Evolutionary conservation across 2,329 filamentous ascomycete species (phyloP).

Genomic region (Cylindrodendrum hubeiense): DNA sequence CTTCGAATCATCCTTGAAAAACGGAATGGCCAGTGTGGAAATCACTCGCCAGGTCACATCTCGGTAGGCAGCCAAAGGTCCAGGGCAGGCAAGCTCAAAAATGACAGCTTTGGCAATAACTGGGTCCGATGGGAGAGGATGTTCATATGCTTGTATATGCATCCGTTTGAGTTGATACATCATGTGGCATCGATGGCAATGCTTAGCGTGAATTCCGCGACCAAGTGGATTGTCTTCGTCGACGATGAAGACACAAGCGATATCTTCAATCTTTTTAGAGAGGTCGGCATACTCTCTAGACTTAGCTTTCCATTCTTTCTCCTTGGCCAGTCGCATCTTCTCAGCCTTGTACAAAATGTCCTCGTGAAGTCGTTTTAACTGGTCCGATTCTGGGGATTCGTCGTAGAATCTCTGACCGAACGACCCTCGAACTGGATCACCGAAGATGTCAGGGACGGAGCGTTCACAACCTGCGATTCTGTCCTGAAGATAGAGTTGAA

Average conservation of each 20-base stretch:
- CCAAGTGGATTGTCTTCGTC: slow-evolving; percentile 33
- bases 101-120: slow-evolving; percentile 50
- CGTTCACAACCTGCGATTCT: slow-evolving; percentile 31
- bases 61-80: slow-evolving; percentile 52
- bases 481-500: slow-evolving; percentile 37
- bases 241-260: slow-evolving; percentile 47
- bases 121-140: slow-evolving; percentile 52
- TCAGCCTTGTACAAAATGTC: slow-evolving; percentile 42
- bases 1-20: slow-evolving; percentile 24
- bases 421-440: slow-evolving; percentile 40
- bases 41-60: slow-evolving; percentile 57
- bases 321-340: slow-evolving; percentile 38
- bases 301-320: slow-evolving; percentile 48
- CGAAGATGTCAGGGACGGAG: slow-evolving; percentile 34
- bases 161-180: slow-evolving; percentile 46
- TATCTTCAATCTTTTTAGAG: slow-evolving; percentile 45
- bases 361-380: slow-evolving; percentile 32
- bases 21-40: slow-evolving; percentile 43
- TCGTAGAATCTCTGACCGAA: slow-evolving; percentile 45
- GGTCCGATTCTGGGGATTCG: slow-evolving; percentile 29
- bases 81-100: slow-evolving; percentile 56
- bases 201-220: slow-evolving; percentile 36
- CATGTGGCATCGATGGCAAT: slow-evolving; percentile 53
- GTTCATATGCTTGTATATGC: slow-evolving; percentile 53
- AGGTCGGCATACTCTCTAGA: slow-evolving; percentile 48